phyloP scores from a whole-genome alignment of 2,329 filamentous ascomycete genomes.

The Rhinocladiella mackenziei region DNA sequence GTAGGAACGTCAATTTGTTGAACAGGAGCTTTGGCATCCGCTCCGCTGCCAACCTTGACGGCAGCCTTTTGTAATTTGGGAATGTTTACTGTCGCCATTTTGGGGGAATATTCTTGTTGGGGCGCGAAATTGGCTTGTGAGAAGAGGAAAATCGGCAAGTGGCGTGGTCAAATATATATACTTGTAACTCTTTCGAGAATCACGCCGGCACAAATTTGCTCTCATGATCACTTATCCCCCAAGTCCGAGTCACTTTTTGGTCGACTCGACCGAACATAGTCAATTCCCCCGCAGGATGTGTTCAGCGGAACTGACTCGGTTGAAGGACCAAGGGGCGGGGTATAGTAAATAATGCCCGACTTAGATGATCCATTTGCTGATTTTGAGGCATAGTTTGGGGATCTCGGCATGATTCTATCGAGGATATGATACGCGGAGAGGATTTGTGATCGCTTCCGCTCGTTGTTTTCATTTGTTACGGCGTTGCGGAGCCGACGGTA shows the following conservation, averaged over 20 bases:
- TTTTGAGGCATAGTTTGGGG: no score
- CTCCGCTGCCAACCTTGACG: slow-evolving; percentile 24
- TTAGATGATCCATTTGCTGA: no score
- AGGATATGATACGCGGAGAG: no score
- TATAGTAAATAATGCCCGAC: no score
- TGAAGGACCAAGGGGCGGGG: slow-evolving; percentile 11
- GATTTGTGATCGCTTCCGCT: no score
- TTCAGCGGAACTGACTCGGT: slow-evolving; percentile 4
- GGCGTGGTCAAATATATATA: not conserved
- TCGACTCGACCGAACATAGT: not conserved
- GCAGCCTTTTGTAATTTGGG: slow-evolving; percentile 28
- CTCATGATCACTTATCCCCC: not conserved
- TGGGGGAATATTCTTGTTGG: slow-evolving; percentile 7
- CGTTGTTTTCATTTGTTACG: no score
- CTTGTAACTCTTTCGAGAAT: not conserved
- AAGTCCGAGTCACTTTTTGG: not conserved
- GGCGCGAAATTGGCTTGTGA: no score
- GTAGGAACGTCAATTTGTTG: slow-evolving; percentile 67
- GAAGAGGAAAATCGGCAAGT: not conserved
- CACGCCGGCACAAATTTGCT: no score
- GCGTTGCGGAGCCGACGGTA: no score
- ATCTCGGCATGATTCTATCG: no score
- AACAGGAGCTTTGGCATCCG: slow-evolving; percentile 24
- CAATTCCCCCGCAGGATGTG: not conserved
- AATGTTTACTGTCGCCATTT: slow-evolving; percentile 25